A percentile compares a stretch with the other conserved stretches of the same genome.
Evolutionary conservation across 164 flowering plant species (phyloP).

Genomic region (Aristolochia californica): DNA sequence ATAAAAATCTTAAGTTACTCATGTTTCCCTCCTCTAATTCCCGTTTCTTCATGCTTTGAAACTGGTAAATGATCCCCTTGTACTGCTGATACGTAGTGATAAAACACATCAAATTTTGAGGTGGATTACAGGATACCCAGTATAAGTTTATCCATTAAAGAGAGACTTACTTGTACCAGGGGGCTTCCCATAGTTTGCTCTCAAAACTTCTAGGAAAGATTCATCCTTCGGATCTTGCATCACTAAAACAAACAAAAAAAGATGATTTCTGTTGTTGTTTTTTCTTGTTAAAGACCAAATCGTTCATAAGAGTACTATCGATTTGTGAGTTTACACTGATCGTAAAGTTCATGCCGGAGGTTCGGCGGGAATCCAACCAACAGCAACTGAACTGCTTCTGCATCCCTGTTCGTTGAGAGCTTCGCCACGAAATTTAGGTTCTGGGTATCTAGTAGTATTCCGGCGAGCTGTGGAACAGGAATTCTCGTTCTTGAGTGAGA

Average conservation of each 20-base stretch:
- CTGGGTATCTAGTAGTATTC: slow-evolving; percentile 54
- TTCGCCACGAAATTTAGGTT: slow-evolving; percentile 34
- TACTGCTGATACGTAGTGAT: neutral
- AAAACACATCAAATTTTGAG: too few species aligned
- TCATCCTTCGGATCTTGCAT: slow-evolving; percentile 41
- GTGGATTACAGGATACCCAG: neutral
- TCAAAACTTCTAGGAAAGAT: slow-evolving; percentile 34
- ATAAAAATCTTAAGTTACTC: neutral
- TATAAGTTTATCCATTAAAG: neutral
- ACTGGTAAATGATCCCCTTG: neutral
- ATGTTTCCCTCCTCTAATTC: neutral
- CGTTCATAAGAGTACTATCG: neutral
- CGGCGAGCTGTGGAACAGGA: slow-evolving; percentile 41
- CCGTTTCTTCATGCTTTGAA: neutral
- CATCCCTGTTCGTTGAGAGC: slow-evolving; percentile 45
- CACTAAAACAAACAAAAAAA: slow-evolving; percentile 22
- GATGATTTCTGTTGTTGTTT: neutral
- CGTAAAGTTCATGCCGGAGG: slow-evolving; percentile 37
- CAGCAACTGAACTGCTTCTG: slow-evolving; percentile 62
- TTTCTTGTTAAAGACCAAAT: neutral
- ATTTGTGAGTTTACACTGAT: slow-evolving; percentile 31
- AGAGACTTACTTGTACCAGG: slow-evolving; percentile 28
- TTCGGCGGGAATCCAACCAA: slow-evolving; percentile 49
- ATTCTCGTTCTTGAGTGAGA: neutral
- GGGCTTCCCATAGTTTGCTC: slow-evolving; percentile 39